A percentile compares a stretch with the other conserved stretches of the same genome.
phyloP scores from a whole-genome alignment of 768 basidiomycete species.

The Lactarius hengduanensis region DNA sequence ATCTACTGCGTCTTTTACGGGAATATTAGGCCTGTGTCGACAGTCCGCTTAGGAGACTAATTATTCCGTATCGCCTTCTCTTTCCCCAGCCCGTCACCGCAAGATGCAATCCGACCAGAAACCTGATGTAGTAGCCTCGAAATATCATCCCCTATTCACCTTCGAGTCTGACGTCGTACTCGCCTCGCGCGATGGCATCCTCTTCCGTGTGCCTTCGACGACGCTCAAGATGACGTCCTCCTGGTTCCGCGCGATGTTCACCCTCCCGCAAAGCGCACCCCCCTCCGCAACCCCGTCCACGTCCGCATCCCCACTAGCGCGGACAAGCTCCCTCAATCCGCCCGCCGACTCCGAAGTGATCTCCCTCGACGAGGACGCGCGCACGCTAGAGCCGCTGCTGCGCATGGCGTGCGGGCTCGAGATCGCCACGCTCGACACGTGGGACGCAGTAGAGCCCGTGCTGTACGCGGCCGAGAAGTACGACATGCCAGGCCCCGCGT shows the following conservation, averaged over 20 bases:
- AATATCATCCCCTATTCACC: constrained; percentile 51
- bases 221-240: constrained; percentile 62
- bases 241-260: constrained; percentile 62
- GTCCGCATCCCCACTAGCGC: background rate
- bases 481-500: constrained; percentile 64
- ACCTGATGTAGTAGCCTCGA: background rate
- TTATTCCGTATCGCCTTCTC: background rate
- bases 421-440: constrained; percentile 47
- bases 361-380: constrained; percentile 55
- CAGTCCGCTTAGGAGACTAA: background rate
- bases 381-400: constrained; percentile 54
- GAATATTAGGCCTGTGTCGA: background rate
- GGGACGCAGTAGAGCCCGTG: constrained; percentile 55
- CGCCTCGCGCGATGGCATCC: constrained; percentile 47
- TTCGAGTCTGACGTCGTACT: constrained; percentile 59
- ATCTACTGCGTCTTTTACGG: background rate
- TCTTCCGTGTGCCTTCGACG: constrained; percentile 59
- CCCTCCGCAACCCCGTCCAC: background rate
- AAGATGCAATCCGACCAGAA: constrained; percentile 12
- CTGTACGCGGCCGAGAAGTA: constrained; percentile 67
- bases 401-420: constrained; percentile 62
- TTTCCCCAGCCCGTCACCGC: background rate
- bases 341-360: constrained; percentile 39
- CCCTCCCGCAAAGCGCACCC: constrained; percentile 44
- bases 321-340: background rate